Percentiles rank a stretch among this genome's conserved stretches.
Evolutionary conservation across 2,329 filamentous ascomycete genomes (phyloP).

Genomic region (Clonostachys sp.): DNA sequence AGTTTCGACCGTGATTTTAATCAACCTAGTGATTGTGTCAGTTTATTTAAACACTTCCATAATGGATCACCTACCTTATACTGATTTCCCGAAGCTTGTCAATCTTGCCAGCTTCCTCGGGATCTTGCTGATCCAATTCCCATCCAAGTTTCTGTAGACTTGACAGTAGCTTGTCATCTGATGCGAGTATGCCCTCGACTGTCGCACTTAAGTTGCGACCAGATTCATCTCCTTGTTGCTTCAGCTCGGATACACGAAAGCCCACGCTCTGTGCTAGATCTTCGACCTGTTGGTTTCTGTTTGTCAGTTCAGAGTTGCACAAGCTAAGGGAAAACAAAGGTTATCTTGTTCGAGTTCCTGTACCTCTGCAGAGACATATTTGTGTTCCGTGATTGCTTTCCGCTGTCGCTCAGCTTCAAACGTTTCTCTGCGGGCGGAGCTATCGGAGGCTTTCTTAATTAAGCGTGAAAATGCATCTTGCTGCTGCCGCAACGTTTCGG

Average conservation of each 20-base stretch:
- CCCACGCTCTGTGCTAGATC: constrained; percentile 40
- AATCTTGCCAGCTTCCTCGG: constrained; percentile 46
- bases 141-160: constrained; percentile 63
- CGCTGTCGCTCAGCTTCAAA: constrained; percentile 18
- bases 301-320: neutral
- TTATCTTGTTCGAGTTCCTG: constrained; percentile 3
- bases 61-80: constrained; percentile 34
- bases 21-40: constrained; percentile 30
- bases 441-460: constrained; percentile 33
- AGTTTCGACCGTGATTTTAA: constrained; percentile 52
- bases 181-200: constrained; percentile 44
- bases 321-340: neutral
- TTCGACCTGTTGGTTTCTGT: constrained; percentile 30
- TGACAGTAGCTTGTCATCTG: constrained; percentile 61
- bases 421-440: constrained; percentile 16
- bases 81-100: constrained; percentile 54
- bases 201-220: constrained; percentile 40
- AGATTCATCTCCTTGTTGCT: constrained; percentile 43
- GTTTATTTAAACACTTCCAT: neutral
- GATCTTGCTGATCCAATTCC: constrained; percentile 49
- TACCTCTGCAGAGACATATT: constrained; percentile 36
- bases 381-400: constrained; percentile 28
- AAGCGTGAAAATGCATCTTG: constrained; percentile 52
- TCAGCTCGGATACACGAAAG: constrained; percentile 40
- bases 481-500: constrained; percentile 55